Evolutionary conservation across 2,329 filamentous ascomycete genomes (phyloP).

Genomic region (Epichloe sibirici): DNA sequence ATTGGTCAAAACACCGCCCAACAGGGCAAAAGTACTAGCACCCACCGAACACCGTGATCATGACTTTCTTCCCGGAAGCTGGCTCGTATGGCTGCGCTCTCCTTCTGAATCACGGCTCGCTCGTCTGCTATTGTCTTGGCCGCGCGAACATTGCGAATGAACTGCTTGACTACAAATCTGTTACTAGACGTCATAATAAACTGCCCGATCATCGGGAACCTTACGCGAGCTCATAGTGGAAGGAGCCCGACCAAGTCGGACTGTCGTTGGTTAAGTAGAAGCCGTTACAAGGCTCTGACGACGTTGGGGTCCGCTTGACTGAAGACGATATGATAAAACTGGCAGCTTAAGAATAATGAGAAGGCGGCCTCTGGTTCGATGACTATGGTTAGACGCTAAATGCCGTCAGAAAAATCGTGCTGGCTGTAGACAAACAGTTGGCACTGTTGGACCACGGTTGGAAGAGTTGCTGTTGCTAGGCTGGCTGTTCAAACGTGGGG

Average conservation of each 20-base stretch:
- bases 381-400: not conserved
- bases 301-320: not conserved
- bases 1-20: not conserved
- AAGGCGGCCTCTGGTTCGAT: not conserved
- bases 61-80: constrained; percentile 96
- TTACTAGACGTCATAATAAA: constrained; percentile 5
- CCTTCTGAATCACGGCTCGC: constrained; percentile 95
- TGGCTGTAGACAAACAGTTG: not conserved
- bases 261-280: not conserved
- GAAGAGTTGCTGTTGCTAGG: not conserved
- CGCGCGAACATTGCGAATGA: constrained; percentile 97
- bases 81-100: constrained; percentile 92
- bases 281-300: not conserved
- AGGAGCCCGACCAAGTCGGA: not conserved
- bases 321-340: not conserved
- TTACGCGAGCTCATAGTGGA: constrained; percentile 29
- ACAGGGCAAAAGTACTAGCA: not conserved
- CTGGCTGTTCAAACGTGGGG: not conserved
- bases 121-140: constrained; percentile 99
- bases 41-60: constrained; percentile 79
- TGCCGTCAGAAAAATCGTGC: not conserved
- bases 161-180: constrained; percentile 73
- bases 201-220: constrained; percentile 8
- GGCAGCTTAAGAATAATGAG: not conserved
- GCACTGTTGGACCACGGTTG: not conserved